phyloP scores from a whole-genome alignment of 2,329 filamentous ascomycete genomes.

The Herpotrichia juniperi region DNA sequence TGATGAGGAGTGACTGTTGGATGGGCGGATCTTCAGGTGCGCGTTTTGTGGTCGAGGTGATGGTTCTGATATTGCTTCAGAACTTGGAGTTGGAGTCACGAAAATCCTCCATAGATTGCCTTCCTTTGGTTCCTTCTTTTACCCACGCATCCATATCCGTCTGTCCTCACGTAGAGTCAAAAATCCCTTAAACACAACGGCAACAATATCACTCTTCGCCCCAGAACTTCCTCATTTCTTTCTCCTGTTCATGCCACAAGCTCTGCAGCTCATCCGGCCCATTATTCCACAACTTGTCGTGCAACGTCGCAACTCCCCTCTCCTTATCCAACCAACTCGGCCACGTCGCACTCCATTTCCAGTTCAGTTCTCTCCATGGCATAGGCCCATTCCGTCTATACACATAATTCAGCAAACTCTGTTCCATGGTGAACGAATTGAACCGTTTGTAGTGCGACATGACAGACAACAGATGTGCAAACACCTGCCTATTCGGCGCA shows the following conservation, averaged over 20 bases:
- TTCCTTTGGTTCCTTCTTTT: too few relatives aligned
- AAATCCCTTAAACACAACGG: too few relatives aligned
- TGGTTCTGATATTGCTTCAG: too few relatives aligned
- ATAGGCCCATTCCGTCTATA: conserved; percentile 49
- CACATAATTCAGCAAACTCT: conserved; percentile 54
- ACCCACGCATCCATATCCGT: too few relatives aligned
- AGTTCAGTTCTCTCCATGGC: conserved; percentile 50
- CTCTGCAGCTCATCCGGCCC: conserved; percentile 14
- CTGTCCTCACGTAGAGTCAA: too few relatives aligned
- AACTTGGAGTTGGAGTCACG: too few relatives aligned
- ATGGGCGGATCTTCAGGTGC: too few relatives aligned
- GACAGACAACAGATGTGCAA: conserved; percentile 47
- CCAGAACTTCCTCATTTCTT: background rate
- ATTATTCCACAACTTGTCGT: conserved; percentile 47
- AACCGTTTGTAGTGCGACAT: conserved; percentile 45
- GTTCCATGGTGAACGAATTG: conserved; percentile 48
- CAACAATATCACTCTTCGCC: background rate
- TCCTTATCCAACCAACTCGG: conserved; percentile 42
- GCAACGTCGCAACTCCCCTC: conserved; percentile 42
- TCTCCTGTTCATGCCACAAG: conserved; percentile 6
- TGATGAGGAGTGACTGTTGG: too few relatives aligned
- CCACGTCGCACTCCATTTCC: conserved; percentile 50
- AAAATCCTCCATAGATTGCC: too few relatives aligned
- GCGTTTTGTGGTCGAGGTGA: too few relatives aligned
- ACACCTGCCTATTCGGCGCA: conserved; percentile 47